phyloP scores from a whole-genome alignment of 2,329 filamentous ascomycete genomes.

The Claviceps sp. region DNA sequence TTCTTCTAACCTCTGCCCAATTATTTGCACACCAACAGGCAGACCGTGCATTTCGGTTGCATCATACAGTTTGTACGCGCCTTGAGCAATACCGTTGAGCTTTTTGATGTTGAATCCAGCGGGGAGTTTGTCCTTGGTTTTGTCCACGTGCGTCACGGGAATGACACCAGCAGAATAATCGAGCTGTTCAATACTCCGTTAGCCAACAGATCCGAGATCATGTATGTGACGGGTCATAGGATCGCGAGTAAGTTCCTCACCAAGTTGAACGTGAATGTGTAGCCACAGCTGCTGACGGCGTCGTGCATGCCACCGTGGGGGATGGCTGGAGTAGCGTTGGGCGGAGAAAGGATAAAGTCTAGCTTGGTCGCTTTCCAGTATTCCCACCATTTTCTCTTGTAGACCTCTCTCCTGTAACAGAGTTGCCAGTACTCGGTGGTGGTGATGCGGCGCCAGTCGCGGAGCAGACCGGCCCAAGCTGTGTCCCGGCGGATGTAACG shows the following conservation, averaged over 20 bases:
- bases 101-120: slow-evolving; percentile 43
- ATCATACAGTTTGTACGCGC: slow-evolving; percentile 80
- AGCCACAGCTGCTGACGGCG: slow-evolving; percentile 75
- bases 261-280: slow-evolving; percentile 87
- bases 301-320: slow-evolving; percentile 79
- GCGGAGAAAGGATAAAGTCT: slow-evolving; percentile 73
- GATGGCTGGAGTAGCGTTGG: slow-evolving; percentile 79
- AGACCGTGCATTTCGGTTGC: slow-evolving; percentile 72
- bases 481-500: slow-evolving; percentile 65
- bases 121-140: slow-evolving; percentile 51
- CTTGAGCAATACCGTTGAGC: slow-evolving; percentile 66
- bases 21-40: slow-evolving; percentile 74
- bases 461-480: slow-evolving; percentile 66
- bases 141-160: slow-evolving; percentile 75
- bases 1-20: slow-evolving; percentile 68
- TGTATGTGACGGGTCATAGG: too few relatives aligned
- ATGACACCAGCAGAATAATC: slow-evolving; percentile 78
- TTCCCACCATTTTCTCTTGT: slow-evolving; percentile 64
- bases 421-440: slow-evolving; percentile 74
- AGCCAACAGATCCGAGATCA: not conserved
- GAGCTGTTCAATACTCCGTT: slow-evolving; percentile 33
- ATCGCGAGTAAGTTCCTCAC: slow-evolving; percentile 25
- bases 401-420: slow-evolving; percentile 62
- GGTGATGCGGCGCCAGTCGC: slow-evolving; percentile 59
- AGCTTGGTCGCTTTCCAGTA: slow-evolving; percentile 67